A percentile compares a stretch with the other conserved stretches of the same genome.
Evolutionary conservation across 805 yeast genomes (phyloP).

Genomic region (Hermanozyma aechmeae): DNA sequence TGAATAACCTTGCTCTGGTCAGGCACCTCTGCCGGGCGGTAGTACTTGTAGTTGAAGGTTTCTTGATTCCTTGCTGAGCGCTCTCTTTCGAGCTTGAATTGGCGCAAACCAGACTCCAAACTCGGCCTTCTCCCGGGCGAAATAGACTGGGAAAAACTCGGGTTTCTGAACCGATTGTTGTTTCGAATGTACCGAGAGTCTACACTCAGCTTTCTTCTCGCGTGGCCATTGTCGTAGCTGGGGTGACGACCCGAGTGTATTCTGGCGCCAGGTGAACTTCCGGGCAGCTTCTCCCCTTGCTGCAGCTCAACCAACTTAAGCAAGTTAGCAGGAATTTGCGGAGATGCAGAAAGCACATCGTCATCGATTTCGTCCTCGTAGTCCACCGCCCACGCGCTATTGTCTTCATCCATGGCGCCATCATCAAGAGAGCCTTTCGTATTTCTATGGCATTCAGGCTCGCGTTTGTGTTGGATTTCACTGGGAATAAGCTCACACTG

Average conservation of each 20-base stretch:
- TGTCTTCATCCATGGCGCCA: slow-evolving; percentile 13
- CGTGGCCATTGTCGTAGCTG: slow-evolving; percentile 13
- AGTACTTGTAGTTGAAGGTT: slow-evolving; percentile 24
- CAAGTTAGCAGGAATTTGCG: slow-evolving; percentile 58
- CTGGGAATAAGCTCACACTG: slow-evolving; percentile 42
- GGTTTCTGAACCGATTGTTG: slow-evolving; percentile 13
- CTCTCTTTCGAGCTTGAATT: slow-evolving; percentile 5
- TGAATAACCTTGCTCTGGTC: slow-evolving; percentile 25
- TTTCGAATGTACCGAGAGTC: slow-evolving; percentile 20
- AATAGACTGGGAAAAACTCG: slow-evolving; percentile 3
- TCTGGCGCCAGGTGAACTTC: slow-evolving; percentile 19
- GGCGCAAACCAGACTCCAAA: slow-evolving; percentile 7
- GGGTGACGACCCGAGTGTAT: slow-evolving; percentile 1
- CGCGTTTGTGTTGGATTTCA: slow-evolving; percentile 10
- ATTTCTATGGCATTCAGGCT: not conserved
- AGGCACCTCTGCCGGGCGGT: slow-evolving; percentile 28
- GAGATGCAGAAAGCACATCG: slow-evolving; percentile 47
- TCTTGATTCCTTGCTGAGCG: slow-evolving; percentile 6
- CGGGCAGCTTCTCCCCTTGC: slow-evolving; percentile 20
- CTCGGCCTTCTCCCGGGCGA: slow-evolving; percentile 7
- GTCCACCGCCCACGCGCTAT: slow-evolving; percentile 16
- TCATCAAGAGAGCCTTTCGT: slow-evolving; percentile 7
- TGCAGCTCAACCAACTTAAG: slow-evolving; percentile 45
- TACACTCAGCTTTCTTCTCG: slow-evolving; percentile 16
- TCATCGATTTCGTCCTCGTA: slow-evolving; percentile 34